Evolutionary conservation across 2,329 filamentous ascomycete genomes (phyloP), one percentile per base, ranked within the genome.

Genomic region (Mycogone perniciosa): DNA sequence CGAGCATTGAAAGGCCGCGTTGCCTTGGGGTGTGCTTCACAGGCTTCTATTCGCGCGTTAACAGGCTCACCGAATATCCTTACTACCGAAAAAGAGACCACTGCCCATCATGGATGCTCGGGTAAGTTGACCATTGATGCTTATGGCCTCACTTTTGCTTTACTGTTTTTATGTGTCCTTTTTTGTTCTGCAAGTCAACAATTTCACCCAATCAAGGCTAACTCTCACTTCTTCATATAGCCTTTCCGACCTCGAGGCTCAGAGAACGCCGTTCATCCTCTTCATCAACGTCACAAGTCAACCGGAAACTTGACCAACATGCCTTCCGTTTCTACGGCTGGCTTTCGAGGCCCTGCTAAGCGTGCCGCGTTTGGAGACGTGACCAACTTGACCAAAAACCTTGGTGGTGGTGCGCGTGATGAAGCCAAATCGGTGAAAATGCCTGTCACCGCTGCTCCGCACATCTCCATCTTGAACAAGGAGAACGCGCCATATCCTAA

Each of bases 241-340:
- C 70, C 70, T 52, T 68, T 66, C 51, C 67, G 70, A 60, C 66
- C 67, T 50, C 68, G 69, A 56, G 66, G 66, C 80, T 86, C 68
- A 48, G 69, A 74, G 54, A 79, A 79, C 59, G 82, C 82, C 65
- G 72, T 59, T 27, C 64, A 62, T 7, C 50, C 79, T 48, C 72
- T 90, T 55, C 88, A 95, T 60, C 84, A 89, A 61, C 85, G 86
- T 56, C 85, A 89, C 71, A 95, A 95, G 70, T 95, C 90, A 7
- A 84, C 82, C 67, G 68, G 85, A 70, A 69, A 79, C 77, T 58
- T 88, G 41, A 56, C 59, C 31, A 57, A 52, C 37, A 65, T 62
- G 60, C 55, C 64, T 31, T 57, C 59, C 9, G 56, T 56, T 3
- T 46, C 58, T 9, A 53, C 55, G 20, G 56, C 54, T 26, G 68